Percentiles rank a stretch among this genome's conserved stretches.
These are phyloP conservation scores for Pseudogymnoascus sp. DNA, from an alignment of 2,329 filamentous ascomycete genomes.

Conservation along the genomic window DNA sequence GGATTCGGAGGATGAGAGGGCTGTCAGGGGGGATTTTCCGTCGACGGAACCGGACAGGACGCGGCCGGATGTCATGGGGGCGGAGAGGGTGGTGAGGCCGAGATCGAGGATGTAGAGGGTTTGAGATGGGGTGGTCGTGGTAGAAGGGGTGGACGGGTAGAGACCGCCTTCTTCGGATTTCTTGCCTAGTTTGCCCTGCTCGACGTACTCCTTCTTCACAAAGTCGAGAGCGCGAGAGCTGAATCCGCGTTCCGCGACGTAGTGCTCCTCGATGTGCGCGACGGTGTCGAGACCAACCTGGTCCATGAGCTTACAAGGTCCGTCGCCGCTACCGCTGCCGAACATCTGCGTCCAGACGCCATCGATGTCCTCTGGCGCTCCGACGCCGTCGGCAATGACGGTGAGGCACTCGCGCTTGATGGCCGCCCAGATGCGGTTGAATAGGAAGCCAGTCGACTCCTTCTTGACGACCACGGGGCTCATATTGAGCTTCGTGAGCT, in stretches of 20 bases:
- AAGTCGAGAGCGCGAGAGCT: slow-evolving; percentile 22
- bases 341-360: slow-evolving; percentile 31
- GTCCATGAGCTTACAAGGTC: slow-evolving; percentile 35
- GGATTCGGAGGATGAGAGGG: slow-evolving; percentile 1
- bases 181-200: slow-evolving; percentile 27
- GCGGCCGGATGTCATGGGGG: slow-evolving; percentile 13
- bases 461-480: slow-evolving; percentile 30
- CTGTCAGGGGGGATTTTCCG: not conserved
- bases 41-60: slow-evolving; percentile 14
- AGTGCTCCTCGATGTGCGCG: slow-evolving; percentile 33
- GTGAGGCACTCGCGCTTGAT: slow-evolving; percentile 34
- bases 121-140: not conserved
- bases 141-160: slow-evolving; percentile 10
- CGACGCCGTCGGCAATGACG: slow-evolving; percentile 29
- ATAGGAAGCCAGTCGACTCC: slow-evolving; percentile 33
- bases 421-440: slow-evolving; percentile 36
- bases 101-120: slow-evolving; percentile 18
- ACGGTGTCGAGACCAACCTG: slow-evolving; percentile 34
- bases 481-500: slow-evolving; percentile 29
- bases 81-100: slow-evolving; percentile 12
- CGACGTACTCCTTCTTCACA: slow-evolving; percentile 27
- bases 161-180: slow-evolving; percentile 26
- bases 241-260: slow-evolving; percentile 26
- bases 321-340: too few species aligned
- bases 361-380: slow-evolving; percentile 31